phyloP scores from a whole-genome alignment of 257 asterid genomes.

The Plantago elongata region DNA sequence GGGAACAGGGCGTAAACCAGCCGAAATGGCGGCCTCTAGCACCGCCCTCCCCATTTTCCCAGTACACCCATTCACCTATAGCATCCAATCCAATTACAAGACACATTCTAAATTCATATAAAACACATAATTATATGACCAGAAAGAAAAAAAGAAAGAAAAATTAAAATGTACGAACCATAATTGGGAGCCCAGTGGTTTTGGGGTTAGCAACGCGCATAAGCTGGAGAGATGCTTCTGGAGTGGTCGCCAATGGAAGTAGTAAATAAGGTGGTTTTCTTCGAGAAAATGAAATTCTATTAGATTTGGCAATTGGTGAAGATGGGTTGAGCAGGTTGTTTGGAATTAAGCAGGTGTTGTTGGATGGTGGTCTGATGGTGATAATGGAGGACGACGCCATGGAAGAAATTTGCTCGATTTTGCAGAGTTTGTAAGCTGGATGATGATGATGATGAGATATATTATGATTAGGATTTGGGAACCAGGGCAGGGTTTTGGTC shows the following conservation, averaged over 20 bases:
- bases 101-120: no score
- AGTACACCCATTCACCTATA: constrained; percentile 82
- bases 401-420: background rate
- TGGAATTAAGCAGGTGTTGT: background rate
- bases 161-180: no score
- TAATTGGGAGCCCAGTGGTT: background rate
- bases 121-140: background rate
- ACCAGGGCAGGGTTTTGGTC: no score
- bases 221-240: background rate
- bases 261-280: background rate
- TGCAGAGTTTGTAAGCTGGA: background rate
- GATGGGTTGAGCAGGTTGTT: background rate
- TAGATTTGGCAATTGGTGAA: background rate
- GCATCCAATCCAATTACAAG: background rate
- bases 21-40: constrained; percentile 85
- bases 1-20: constrained; percentile 75
- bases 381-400: background rate
- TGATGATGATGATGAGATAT: no score
- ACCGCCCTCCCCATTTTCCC: constrained; percentile 95
- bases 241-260: background rate
- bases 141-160: background rate
- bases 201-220: background rate
- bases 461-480: no score
- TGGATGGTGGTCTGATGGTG: background rate
- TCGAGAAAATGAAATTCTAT: background rate